Base-by-base conservation (phyloP, 2,329 filamentous ascomycete species). In the Meredithiella fracta region DNA sequence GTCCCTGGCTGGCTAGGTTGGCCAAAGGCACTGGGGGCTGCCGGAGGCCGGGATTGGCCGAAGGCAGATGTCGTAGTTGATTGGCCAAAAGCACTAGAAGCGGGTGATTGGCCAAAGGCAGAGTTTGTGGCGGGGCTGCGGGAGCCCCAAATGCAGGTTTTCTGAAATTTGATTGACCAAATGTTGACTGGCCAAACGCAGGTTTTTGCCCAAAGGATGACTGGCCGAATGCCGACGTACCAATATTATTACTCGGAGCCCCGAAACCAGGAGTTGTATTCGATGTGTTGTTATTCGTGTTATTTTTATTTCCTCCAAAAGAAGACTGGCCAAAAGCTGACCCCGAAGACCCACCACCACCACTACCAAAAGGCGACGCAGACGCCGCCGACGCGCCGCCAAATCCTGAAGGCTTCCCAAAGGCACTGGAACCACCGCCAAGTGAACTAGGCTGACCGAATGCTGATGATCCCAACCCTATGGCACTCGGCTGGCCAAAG, bases 31-130 rank as follows among this genome's bases (percentile, higher is more conserved):
- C 37, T 67, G 57, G 40, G 67, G 64, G 66, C 31, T 60, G 62
- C 59, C 58, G 55, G 17, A 22, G 67, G 64, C 31, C 65, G 64
- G 0, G 67, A 60, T 53, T 70, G 71, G 4, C 68, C 67, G 59
- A 75, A 73, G 1, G 61, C 62, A 54, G 44, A 66, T 56, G 40
- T 68, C 64, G 15, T 71, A 70, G 56, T 73, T 73, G 1, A 26
- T n/a, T 51, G 49, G n/a, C n/a, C n/a, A n/a, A n/a, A n/a, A n/a
- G n/a, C n/a, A n/a, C n/a, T n/a, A n/a, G n/a, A n/a, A n/a, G n/a
- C n/a, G n/a, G 49, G 34, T 31, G 40, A 59, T 53, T 70, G 71
- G 6, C 68, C 66, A 59, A 75, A 73, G 1, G 61, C 62, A 53
- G 38, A 66, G 57, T 40, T 68, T 63, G 15, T 71, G 70, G 55